Base-by-base conservation (phyloP, 164 flowering plant species). In the Aristolochia californica region DNA sequence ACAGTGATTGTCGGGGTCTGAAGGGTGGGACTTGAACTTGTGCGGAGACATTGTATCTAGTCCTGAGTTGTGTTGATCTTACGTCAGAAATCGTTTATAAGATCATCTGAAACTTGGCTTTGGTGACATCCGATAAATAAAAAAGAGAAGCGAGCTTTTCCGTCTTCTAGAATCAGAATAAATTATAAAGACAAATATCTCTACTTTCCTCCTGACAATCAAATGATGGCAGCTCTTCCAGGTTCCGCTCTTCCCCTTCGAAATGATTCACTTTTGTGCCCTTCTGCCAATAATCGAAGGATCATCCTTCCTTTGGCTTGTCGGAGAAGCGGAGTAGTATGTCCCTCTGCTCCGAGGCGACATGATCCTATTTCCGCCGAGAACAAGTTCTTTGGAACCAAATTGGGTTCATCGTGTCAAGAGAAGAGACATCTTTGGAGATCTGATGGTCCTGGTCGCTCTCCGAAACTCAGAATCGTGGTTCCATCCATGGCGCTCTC, bases 371-470 rank as follows among this genome's bases (percentile, higher is more conserved):
- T 24, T 8, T 14, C 21, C 0, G 15, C 55, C 58, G 85, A 76
- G 54, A 79, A n/a, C n/a, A n/a, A 48, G 47, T 71, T 86, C 27
- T 64, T 73, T 18, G 94, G 96, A 22, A 43, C 75, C 14, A 70
- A 66, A 44, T 28, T 85, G 57, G 64, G 78, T 22, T 22, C 60
- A 14, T 51, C 70, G 23, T 74, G 78, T 49, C 66, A 76, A 12
- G 82, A 74, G 60, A 72, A 71, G 64, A 40, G 72, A n/a, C 86
- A 72, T n/a, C 53, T 75, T 0, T 88, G 88, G 95, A 74, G 69
- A 22, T 78, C 80, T 23, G 88, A 80, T 17, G 88, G 90, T 5
- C 89, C 89, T 0, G 88, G 94, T 7, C 63, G 76, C 48, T 65
- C 70, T n/a, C 81, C 90, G 43, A 83, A 74, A 68, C 85, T 80